A percentile compares a stretch with the other conserved stretches of the same genome.
Conservation (phyloP, 768 basidiomycete genomes). For the Serpula lacrymans region DNA sequence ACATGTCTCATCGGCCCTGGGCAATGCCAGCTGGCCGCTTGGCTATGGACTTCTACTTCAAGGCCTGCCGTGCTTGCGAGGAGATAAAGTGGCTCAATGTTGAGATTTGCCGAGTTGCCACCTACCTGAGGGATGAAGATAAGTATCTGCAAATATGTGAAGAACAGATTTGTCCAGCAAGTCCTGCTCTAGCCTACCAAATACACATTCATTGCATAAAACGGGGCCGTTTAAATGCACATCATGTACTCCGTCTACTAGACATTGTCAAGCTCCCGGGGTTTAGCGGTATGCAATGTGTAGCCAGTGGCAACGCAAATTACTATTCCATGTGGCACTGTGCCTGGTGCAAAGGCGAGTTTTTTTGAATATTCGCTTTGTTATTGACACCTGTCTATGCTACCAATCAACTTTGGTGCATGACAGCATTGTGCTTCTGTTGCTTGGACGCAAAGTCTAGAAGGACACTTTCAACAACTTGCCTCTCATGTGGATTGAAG, state of each 20-base stretch:
- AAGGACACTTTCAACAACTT: too few relatives aligned
- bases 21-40: constrained; percentile 7
- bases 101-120: constrained; percentile 11
- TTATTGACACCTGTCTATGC: too few relatives aligned
- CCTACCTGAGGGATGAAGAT: constrained; percentile 10
- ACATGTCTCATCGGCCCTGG: constrained; percentile 16
- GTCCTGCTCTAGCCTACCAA: constrained; percentile 5
- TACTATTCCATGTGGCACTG: too few relatives aligned
- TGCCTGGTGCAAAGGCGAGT: too few relatives aligned
- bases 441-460: too few relatives aligned
- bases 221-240: constrained; percentile 7
- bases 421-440: too few relatives aligned
- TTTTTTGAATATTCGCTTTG: too few relatives aligned
- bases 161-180: constrained; percentile 1
- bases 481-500: too few relatives aligned
- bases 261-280: constrained; percentile 3
- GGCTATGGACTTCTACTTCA: constrained; percentile 19
- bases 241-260: constrained; percentile 5
- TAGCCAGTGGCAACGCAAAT: too few relatives aligned
- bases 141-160: not conserved
- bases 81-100: constrained; percentile 16
- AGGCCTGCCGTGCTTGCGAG: constrained; percentile 13
- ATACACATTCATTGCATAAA: constrained; percentile 1
- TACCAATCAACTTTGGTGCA: too few relatives aligned
- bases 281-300: constrained; percentile 7